Evolutionary conservation across 768 basidiomycete genomes (phyloP).

Genomic region (Boletus patriciae): DNA sequence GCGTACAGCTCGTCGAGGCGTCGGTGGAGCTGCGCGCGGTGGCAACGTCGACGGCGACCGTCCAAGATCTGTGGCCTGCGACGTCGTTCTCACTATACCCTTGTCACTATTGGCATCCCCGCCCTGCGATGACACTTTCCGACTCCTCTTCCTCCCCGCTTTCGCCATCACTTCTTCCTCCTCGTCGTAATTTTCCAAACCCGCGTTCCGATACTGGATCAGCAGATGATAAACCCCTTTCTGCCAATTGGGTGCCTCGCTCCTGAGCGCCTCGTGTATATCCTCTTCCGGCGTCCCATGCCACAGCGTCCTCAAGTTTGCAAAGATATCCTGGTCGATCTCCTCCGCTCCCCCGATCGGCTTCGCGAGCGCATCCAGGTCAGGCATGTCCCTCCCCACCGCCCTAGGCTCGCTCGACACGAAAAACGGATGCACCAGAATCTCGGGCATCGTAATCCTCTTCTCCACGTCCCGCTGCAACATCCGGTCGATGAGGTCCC

Average conservation of each 20-base stretch:
- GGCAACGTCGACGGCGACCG: conserved; percentile 44
- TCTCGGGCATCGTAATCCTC: conserved; percentile 81
- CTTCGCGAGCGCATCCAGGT: conserved; percentile 64
- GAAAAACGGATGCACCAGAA: conserved; percentile 80
- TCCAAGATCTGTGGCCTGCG: conserved; percentile 25
- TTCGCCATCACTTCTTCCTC: conserved; percentile 52
- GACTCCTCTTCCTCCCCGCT: conserved; percentile 35
- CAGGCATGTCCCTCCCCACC: conserved; percentile 47
- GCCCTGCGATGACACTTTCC: conserved; percentile 32
- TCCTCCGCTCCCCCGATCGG: conserved; percentile 62
- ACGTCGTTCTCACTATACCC: conserved; percentile 24
- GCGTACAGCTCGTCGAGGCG: conserved; percentile 56
- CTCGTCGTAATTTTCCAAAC: conserved; percentile 72
- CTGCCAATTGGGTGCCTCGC: conserved; percentile 80
- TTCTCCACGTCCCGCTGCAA: conserved; percentile 69
- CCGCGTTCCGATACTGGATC: conserved; percentile 75
- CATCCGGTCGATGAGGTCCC: conserved; percentile 80
- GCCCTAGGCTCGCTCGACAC: conserved; percentile 51
- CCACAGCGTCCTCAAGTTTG: conserved; percentile 92
- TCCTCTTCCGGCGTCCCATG: conserved; percentile 72
- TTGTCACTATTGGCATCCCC: conserved; percentile 24
- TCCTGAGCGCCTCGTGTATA: conserved; percentile 66
- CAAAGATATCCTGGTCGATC: conserved; percentile 88
- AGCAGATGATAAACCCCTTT: conserved; percentile 94
- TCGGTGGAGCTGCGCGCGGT: conserved; percentile 57